phyloP scores from a whole-genome alignment of 2,329 filamentous ascomycete genomes.

The Alternaria ethzedia region DNA sequence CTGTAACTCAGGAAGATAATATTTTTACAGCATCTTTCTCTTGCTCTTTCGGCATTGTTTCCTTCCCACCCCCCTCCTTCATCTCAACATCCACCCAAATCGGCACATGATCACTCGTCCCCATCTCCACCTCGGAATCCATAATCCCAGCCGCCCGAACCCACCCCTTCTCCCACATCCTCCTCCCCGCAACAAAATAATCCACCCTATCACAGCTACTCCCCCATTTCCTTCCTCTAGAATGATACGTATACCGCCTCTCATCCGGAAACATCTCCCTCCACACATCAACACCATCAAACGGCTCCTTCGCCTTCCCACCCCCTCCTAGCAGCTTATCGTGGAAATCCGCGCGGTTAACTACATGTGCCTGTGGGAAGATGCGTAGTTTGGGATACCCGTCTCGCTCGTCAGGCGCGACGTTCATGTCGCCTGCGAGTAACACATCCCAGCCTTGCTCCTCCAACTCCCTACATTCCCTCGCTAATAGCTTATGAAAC shows the following conservation, averaged over 20 bases:
- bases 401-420: constrained; percentile 54
- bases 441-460: constrained; percentile 52
- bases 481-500: constrained; percentile 55
- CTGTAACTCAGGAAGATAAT: neutral
- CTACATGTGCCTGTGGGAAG: constrained; percentile 55
- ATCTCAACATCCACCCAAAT: constrained; percentile 50
- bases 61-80: no score
- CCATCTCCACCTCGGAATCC: constrained; percentile 54
- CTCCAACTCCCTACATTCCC: constrained; percentile 54
- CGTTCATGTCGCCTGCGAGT: constrained; percentile 61
- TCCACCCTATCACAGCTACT: constrained; percentile 62
- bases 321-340: constrained; percentile 51
- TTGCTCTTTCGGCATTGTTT: no score
- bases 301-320: constrained; percentile 16
- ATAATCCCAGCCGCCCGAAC: constrained; percentile 50
- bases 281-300: constrained; percentile 55
- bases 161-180: constrained; percentile 47
- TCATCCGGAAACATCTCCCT: constrained; percentile 52
- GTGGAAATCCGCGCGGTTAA: constrained; percentile 60
- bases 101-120: constrained; percentile 62
- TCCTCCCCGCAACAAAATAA: constrained; percentile 55
- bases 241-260: constrained; percentile 59
- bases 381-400: constrained; percentile 57
- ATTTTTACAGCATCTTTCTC: neutral
- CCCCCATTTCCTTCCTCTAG: constrained; percentile 54